These are phyloP conservation scores for Cutaneotrichosporon cyanovorans DNA, from an alignment of 1,284 basidiomycete species.

Conservation along the genomic window DNA sequence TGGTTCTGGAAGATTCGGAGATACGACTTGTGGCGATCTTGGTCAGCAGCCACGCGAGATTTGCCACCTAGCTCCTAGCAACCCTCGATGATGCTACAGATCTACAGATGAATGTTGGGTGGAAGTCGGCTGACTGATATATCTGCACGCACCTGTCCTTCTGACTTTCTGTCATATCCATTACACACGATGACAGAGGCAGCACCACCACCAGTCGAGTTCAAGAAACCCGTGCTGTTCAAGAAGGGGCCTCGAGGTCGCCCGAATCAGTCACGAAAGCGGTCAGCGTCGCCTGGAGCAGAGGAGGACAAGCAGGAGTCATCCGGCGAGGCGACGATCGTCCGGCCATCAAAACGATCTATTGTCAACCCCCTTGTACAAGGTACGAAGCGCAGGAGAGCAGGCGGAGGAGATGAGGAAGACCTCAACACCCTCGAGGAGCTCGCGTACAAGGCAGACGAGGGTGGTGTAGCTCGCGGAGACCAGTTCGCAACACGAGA, in stretches of 20 bases:
- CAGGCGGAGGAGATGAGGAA: slow-evolving; percentile 56
- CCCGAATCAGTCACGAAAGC: slow-evolving; percentile 56
- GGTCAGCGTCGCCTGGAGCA: slow-evolving; percentile 57
- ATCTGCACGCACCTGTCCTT: too few species aligned
- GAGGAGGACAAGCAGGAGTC: slow-evolving; percentile 40
- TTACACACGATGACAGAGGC: slow-evolving; percentile 19
- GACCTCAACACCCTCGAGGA: slow-evolving; percentile 56
- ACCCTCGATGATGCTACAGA: too few species aligned
- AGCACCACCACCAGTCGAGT: slow-evolving; percentile 58
- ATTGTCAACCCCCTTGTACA: slow-evolving; percentile 66
- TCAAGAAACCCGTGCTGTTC: slow-evolving; percentile 68
- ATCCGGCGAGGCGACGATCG: slow-evolving; percentile 51
- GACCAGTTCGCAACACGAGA: slow-evolving; percentile 44
- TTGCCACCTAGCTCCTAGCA: too few species aligned
- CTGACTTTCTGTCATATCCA: too few species aligned
- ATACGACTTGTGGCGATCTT: neutral
- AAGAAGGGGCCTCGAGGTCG: slow-evolving; percentile 73
- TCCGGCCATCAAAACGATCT: slow-evolving; percentile 64
- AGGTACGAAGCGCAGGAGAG: slow-evolving; percentile 66
- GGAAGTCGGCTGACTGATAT: too few species aligned
- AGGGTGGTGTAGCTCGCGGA: slow-evolving; percentile 24
- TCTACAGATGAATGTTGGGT: too few species aligned
- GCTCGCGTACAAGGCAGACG: slow-evolving; percentile 50
- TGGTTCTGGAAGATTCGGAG: neutral
- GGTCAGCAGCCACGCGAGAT: too few species aligned